Evolutionary conservation across 306 rosid genomes (phyloP), one percentile per base, ranked within the genome.

Genomic region (Prosopis cineraria): DNA sequence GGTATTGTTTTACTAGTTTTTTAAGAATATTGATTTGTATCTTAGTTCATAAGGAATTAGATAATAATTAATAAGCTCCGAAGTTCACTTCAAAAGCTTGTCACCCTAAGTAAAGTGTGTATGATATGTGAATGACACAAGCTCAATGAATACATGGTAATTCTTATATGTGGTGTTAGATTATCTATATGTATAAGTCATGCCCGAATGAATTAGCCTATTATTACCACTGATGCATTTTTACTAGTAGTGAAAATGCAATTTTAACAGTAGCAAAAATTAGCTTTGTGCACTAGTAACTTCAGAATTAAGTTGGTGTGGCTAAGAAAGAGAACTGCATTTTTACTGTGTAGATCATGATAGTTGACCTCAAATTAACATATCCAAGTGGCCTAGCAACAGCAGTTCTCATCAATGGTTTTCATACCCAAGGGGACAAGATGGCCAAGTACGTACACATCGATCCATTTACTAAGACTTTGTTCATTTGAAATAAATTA

Each of bases 331-430:
- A 29, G 7, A 55, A 40, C 20, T 43, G 31, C n/a, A 60, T 36
- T 80, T 72, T 47, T 65, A 78, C 19, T 39, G n/a, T 48, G 22
- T 91, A 94, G 98, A 72, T 92, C 40, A 89, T 95, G 98, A 87
- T 95, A 82, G 92, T 95, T 69, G 98, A 95, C 87, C 90, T 95
- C 80, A 81, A 92, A 33, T 82, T 91, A 50, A 86, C 98, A 40
- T 95, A 89, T 84, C 98, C 98, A 10, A 95, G 98, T 85, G 98
- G 98, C 33, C 70, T 92, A 84, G 98, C 98, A 56, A 95, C 97
- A 7, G 92, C 98, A 3, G 98, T 95, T 73, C 98, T 95, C 80
- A 92, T 95, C 78, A 95, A 95, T 85, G 98, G 98, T 47, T 92
- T 92, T 72, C 98, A 95, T 75, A 87, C 89, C n/a, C 97, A 87